These are phyloP conservation scores for Colletotrichum paranaense DNA, from an alignment of 2,329 filamentous ascomycete genomes.

Conservation along the genomic window DNA sequence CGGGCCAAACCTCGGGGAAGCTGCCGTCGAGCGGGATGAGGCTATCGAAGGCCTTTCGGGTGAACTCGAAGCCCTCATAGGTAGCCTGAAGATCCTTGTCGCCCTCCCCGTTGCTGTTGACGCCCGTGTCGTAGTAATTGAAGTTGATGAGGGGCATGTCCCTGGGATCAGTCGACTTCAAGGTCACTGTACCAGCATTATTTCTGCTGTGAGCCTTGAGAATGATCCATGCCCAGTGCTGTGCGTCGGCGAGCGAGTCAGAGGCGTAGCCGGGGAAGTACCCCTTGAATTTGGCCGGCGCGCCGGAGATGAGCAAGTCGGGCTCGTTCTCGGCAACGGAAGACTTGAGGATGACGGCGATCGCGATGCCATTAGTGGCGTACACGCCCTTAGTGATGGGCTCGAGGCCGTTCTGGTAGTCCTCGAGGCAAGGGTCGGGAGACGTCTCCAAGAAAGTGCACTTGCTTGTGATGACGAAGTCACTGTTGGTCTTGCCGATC, in stretches of 20 bases:
- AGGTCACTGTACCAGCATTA: slow-evolving; percentile 69
- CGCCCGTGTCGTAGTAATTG: slow-evolving; percentile 63
- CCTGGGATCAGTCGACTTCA: slow-evolving; percentile 69
- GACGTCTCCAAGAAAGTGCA: slow-evolving; percentile 46
- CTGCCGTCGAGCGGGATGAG: slow-evolving; percentile 1
- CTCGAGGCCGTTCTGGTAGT: slow-evolving; percentile 41
- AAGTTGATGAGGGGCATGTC: slow-evolving; percentile 74
- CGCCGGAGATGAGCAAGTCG: slow-evolving; percentile 67
- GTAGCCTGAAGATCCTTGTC: slow-evolving; percentile 42
- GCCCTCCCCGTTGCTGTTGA: slow-evolving; percentile 55
- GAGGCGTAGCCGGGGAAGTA: slow-evolving; percentile 67
- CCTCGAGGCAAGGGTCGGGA: slow-evolving; percentile 49
- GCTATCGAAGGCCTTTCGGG: slow-evolving; percentile 47
- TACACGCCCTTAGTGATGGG: slow-evolving; percentile 46
- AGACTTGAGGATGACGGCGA: slow-evolving; percentile 53
- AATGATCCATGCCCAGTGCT: slow-evolving; percentile 54
- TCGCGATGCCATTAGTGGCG: slow-evolving; percentile 62
- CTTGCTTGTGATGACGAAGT: slow-evolving; percentile 43
- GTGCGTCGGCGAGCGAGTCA: slow-evolving; percentile 54
- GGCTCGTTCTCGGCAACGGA: slow-evolving; percentile 53
- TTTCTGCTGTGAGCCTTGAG: slow-evolving; percentile 68
- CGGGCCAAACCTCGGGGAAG: slow-evolving; percentile 16
- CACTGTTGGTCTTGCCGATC: slow-evolving; percentile 35
- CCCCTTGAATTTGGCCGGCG: slow-evolving; percentile 64
- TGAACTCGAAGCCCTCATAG: slow-evolving; percentile 50